phyloP scores from a whole-genome alignment of 148 eudicot species.

The Nyssa sinensis region DNA sequence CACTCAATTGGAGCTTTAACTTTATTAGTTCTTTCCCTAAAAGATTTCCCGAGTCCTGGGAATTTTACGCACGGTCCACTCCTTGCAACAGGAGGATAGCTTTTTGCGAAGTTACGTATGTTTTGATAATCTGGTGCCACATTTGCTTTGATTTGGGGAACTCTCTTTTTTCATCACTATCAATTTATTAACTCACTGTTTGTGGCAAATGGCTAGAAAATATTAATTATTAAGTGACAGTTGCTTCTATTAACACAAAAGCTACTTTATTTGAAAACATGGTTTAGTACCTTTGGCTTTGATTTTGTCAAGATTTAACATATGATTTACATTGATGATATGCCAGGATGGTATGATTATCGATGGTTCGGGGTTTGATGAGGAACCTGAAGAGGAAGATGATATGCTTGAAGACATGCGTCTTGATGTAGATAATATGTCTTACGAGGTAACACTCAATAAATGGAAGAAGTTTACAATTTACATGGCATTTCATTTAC shows the following conservation, averaged over 20 bases:
- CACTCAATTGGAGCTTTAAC: neutral
- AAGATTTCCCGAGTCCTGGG: constrained; percentile 40
- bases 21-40: neutral
- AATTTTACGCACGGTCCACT: constrained; percentile 38
- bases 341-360: neutral
- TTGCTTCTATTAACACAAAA: neutral
- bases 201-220: no score
- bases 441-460: neutral
- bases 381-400: no score
- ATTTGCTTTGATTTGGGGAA: neutral
- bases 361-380: neutral
- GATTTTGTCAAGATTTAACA: no score
- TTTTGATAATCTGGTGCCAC: no score
- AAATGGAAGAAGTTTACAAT: neutral
- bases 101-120: neutral
- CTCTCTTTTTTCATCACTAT: neutral
- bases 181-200: neutral
- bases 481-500: neutral
- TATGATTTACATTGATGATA: neutral
- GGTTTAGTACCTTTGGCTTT: neutral
- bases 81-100: constrained; percentile 44
- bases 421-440: constrained; percentile 8
- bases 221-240: neutral
- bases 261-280: no score
- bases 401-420: neutral